phyloP scores from a whole-genome alignment of 1,284 basidiomycete species.

The Gomphus bonarii region DNA sequence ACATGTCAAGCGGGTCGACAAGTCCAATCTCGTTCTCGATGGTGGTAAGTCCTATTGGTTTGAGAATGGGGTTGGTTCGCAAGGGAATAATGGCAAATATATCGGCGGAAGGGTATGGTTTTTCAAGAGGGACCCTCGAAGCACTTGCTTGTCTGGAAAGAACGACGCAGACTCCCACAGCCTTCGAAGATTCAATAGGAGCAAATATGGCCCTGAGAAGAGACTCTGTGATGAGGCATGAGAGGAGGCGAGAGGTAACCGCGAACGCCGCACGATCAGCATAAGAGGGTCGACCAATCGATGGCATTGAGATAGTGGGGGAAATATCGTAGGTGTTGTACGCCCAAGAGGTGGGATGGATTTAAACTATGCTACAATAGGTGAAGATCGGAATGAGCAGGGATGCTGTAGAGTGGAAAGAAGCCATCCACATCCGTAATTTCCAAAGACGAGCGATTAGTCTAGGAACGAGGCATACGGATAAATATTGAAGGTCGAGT shows the following conservation, averaged over 20 bases:
- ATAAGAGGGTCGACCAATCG: not conserved
- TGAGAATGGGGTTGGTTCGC: conserved; percentile 27
- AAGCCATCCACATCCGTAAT: too few species aligned
- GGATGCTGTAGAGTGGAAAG: too few species aligned
- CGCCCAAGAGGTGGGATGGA: not conserved
- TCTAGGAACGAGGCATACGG: too few species aligned
- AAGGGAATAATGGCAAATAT: conserved; percentile 31
- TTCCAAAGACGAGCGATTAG: too few species aligned
- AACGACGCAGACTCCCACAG: conserved; percentile 28
- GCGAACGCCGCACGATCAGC: conserved; percentile 31
- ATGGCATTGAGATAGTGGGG: not conserved
- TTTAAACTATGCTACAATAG: too few species aligned
- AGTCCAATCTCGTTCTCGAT: conserved; percentile 28
- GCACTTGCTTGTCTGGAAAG: conserved; percentile 24
- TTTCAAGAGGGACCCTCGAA: conserved; percentile 20
- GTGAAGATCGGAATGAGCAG: too few species aligned
- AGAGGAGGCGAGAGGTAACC: conserved; percentile 34
- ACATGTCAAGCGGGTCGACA: conserved; percentile 38
- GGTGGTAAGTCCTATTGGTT: conserved; percentile 12
- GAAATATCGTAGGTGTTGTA: not conserved
- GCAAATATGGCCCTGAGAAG: conserved; percentile 32
- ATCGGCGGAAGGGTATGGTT: conserved; percentile 23
- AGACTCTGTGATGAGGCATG: conserved; percentile 36
- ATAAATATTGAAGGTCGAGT: too few species aligned
- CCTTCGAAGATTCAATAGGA: conserved; percentile 19